phyloP scores from a whole-genome alignment of 2,329 filamentous ascomycete genomes.

The Cladorrhinum sp. region DNA sequence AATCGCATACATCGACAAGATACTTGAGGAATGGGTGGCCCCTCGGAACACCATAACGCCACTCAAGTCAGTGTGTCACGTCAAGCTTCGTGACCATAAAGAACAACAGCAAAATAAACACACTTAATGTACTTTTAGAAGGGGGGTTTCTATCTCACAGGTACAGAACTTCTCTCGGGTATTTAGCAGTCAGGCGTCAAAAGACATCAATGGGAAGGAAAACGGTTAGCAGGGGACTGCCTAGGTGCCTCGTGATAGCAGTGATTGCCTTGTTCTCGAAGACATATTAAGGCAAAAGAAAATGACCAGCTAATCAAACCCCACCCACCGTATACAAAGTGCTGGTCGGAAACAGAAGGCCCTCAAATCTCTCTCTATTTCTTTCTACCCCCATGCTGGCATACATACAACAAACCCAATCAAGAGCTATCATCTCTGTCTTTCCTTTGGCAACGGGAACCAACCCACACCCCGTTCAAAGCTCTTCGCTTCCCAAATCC shows the following conservation, averaged over 20 bases:
- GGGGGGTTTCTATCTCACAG: constrained; percentile 11
- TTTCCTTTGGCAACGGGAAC: not conserved
- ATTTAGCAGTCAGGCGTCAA: constrained; percentile 19
- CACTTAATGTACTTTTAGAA: constrained; percentile 25
- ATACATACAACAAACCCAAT: constrained; percentile 23
- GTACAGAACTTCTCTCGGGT: constrained; percentile 14
- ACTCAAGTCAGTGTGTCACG: not conserved
- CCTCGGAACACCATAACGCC: not conserved
- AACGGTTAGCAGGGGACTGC: not conserved
- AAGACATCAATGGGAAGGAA: constrained; percentile 10
- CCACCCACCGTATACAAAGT: not conserved
- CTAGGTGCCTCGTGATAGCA: not conserved
- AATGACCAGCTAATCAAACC: not conserved
- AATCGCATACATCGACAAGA: constrained; percentile 11
- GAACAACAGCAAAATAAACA: constrained; percentile 8
- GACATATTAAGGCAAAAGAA: not conserved
- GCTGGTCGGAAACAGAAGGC: not conserved
- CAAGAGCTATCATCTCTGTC: not conserved
- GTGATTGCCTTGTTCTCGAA: not conserved
- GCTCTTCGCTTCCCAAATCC: not conserved
- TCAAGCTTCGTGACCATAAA: constrained; percentile 3
- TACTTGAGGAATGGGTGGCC: constrained; percentile 1
- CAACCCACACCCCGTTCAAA: not conserved
- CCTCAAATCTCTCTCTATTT: not conserved
- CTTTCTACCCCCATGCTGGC: constrained; percentile 4